Conservation (phyloP, 2,329 filamentous ascomycete species). For the Ascochyta koolunga region DNA sequence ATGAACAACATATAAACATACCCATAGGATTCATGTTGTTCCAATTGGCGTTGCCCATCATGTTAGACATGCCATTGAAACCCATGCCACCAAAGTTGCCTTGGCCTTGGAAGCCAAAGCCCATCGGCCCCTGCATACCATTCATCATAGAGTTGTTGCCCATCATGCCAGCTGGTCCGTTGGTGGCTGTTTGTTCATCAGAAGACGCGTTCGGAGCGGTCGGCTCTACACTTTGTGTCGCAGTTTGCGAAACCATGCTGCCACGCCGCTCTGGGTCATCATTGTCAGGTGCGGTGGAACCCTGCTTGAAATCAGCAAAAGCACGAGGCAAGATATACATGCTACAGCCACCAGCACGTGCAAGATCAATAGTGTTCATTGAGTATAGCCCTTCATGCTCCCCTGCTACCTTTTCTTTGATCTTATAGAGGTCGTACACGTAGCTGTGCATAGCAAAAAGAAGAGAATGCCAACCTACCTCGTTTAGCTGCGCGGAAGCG, state of each 20-base stretch:
- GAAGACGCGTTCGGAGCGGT: slow-evolving; percentile 24
- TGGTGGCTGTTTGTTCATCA: slow-evolving; percentile 25
- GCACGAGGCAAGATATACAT: slow-evolving; percentile 13
- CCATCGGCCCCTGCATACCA: slow-evolving; percentile 41
- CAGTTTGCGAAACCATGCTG: slow-evolving; percentile 24
- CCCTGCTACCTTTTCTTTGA: slow-evolving; percentile 5
- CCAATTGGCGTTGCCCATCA: slow-evolving; percentile 66
- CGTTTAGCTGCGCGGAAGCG: slow-evolving; percentile 24
- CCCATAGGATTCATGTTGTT: slow-evolving; percentile 78
- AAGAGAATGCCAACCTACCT: slow-evolving; percentile 31
- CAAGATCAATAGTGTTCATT: slow-evolving; percentile 29
- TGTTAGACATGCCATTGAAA: slow-evolving; percentile 60
- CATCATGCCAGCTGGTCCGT: slow-evolving; percentile 25
- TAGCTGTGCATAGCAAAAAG: background rate
- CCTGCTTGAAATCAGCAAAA: slow-evolving; percentile 26
- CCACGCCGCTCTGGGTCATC: slow-evolving; percentile 22
- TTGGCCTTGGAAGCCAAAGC: slow-evolving; percentile 51
- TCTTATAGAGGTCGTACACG: slow-evolving; percentile 10
- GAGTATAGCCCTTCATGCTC: slow-evolving; percentile 14
- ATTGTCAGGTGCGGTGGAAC: slow-evolving; percentile 16
- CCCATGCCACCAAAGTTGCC: slow-evolving; percentile 64
- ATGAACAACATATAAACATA: slow-evolving; percentile 57
- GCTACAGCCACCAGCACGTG: slow-evolving; percentile 28
- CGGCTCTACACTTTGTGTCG: slow-evolving; percentile 25
- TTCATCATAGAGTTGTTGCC: slow-evolving; percentile 36